Conservation (phyloP, 2,329 filamentous ascomycete species). For the Monosporascus ibericus region DNA sequence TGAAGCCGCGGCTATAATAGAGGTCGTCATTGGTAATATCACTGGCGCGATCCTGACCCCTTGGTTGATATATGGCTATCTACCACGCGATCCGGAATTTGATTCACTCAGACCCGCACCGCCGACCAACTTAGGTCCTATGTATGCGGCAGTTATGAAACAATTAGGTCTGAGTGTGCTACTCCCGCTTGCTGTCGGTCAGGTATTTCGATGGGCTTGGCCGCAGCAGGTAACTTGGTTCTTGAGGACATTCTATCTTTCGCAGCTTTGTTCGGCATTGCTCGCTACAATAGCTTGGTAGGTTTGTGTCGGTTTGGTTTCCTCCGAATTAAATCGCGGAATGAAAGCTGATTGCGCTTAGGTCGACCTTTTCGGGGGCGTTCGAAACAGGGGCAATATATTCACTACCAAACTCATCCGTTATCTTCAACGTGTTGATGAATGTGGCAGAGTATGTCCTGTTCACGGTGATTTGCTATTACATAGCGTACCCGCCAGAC, state of each 20-base stretch:
- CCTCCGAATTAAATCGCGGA: too few relatives aligned
- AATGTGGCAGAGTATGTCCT: slow-evolving; percentile 57
- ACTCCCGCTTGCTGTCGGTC: slow-evolving; percentile 57
- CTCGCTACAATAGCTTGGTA: slow-evolving; percentile 45
- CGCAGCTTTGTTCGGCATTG: slow-evolving; percentile 41
- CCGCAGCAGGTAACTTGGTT: slow-evolving; percentile 45
- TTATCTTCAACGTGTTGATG: slow-evolving; percentile 63
- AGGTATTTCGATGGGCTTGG: slow-evolving; percentile 47
- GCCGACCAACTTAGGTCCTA: slow-evolving; percentile 46
- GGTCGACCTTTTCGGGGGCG: slow-evolving; percentile 62
- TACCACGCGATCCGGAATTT: slow-evolving; percentile 47
- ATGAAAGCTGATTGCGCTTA: slow-evolving; percentile 34
- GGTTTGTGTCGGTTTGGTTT: slow-evolving; percentile 6
- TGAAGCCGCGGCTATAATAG: slow-evolving; percentile 58
- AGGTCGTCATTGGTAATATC: slow-evolving; percentile 65
- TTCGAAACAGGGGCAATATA: slow-evolving; percentile 60
- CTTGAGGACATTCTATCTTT: slow-evolving; percentile 47
- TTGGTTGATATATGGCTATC: slow-evolving; percentile 55
- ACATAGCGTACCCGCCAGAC: slow-evolving; percentile 37
- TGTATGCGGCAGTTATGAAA: slow-evolving; percentile 62
- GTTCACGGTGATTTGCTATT: slow-evolving; percentile 57
- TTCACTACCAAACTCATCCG: slow-evolving; percentile 50
- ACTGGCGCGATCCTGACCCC: slow-evolving; percentile 63
- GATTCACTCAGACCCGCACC: slow-evolving; percentile 48
- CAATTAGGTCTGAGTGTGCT: slow-evolving; percentile 64